Base-by-base conservation (phyloP, 2,329 filamentous ascomycete genomes). In the Penicillium sclerotiorum region DNA sequence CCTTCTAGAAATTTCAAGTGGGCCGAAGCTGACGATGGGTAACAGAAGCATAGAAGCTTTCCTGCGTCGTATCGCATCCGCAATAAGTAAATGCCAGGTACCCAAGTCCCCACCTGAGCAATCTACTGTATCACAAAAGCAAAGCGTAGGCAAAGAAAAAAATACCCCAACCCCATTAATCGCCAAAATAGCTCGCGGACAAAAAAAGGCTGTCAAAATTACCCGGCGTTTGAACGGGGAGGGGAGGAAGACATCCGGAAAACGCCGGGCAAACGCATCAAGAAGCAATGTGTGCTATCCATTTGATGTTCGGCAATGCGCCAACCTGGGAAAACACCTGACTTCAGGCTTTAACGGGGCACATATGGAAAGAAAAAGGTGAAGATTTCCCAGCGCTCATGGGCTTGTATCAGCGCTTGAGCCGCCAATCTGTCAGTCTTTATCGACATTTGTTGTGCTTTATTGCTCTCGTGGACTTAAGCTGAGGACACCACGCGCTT, bases 1-100 rank as follows among this genome's bases (percentile, higher is more conserved):
- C 46, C 45, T 56, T 60, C 52, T 52, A 53, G 57, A 59, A 54
- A 57, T 59, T 59, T 17, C 40, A 55, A 57, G 56, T 39, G 30
- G 46, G 54, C 35, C 56, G 47, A 45, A 51, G 35, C 50, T 39
- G 43, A 48, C n/a, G 45, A 46, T 56, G 47, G 39, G 53, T 54
- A 50, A 54, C 48, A 51, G 55, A 61, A 59, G 46, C 33, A 58
- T 49, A 17, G 53, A 56, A 58, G 46, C 42, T 55, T 59, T 40
- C 46, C 39, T 41, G 33, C 52, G 22, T 39, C 13, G 20, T 18
- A 18, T 22, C 13, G 20, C 22, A 18, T 22, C 36, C 42, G 13
- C 15, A 17, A 27, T n/a, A 22, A 21, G 47, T 2, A 25, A 35
- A 33, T 45, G 27, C 30, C 42, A 52, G 38, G 40, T 45, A 51